Evolutionary conservation across 306 rosid species (phyloP).

Genomic region (Prunus fruticosa): DNA sequence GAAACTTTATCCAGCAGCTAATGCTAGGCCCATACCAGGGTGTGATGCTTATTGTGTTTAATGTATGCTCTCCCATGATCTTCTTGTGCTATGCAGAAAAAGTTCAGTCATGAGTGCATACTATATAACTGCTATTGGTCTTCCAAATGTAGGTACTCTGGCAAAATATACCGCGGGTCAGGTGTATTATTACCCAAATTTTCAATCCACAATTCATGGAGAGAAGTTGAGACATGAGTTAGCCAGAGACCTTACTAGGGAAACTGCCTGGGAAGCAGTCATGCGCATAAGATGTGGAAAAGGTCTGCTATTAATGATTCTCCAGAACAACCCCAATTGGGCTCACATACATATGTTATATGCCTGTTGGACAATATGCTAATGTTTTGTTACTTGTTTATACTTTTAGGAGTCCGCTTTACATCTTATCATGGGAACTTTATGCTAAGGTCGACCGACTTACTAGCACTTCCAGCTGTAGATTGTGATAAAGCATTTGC

Average conservation of each 20-base stretch:
- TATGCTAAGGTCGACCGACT: constrained; percentile 96
- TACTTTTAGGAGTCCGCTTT: constrained; percentile 84
- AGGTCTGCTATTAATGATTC: constrained; percentile 49
- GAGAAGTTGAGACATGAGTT: constrained; percentile 87
- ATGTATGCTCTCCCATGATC: neutral
- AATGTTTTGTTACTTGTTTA: constrained; percentile 15
- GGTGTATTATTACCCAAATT: constrained; percentile 80
- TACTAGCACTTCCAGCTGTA: constrained; percentile 96
- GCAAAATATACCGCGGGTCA: constrained; percentile 98
- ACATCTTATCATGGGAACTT: constrained; percentile 92
- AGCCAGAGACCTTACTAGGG: constrained; percentile 92
- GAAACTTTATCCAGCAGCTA: neutral
- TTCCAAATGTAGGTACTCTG: constrained; percentile 69
- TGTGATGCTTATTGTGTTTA: neutral
- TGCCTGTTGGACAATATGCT: constrained; percentile 19
- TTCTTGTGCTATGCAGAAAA: neutral
- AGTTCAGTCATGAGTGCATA: neutral
- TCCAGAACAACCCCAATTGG: neutral
- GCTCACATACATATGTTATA: neutral
- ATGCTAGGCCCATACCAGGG: neutral
- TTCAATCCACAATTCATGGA: constrained; percentile 80
- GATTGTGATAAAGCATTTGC: constrained; percentile 99
- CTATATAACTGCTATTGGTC: neutral
- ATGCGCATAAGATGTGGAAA: constrained; percentile 97
- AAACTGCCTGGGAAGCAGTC: constrained; percentile 99